Conservation (phyloP, 352 stramenopile genomes). For the Pythium sukuiense region DNA sequence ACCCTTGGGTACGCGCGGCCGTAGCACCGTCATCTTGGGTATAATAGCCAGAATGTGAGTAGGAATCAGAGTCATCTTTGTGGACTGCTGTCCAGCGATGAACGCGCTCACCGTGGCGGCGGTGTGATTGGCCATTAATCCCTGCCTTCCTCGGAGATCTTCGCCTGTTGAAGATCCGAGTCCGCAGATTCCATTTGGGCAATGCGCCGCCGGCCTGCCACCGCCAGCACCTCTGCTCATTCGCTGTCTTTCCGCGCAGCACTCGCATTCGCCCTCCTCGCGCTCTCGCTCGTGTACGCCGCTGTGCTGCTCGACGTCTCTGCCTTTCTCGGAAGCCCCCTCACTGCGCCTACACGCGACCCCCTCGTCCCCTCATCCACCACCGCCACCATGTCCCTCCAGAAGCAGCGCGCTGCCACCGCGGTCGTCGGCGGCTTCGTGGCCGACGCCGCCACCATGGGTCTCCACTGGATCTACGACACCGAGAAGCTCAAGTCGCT, state of each 20-base stretch:
- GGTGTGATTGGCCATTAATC: slow-evolving; percentile 19
- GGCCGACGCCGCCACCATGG: slow-evolving; percentile 65
- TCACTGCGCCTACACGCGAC: neutral
- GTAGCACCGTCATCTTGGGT: slow-evolving; percentile 13
- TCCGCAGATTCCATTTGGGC: neutral
- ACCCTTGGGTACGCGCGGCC: slow-evolving; percentile 15
- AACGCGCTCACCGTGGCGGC: no score
- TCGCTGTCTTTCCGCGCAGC: slow-evolving; percentile 21
- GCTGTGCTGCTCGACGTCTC: slow-evolving; percentile 5
- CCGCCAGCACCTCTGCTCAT: slow-evolving; percentile 2
- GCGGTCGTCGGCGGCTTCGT: slow-evolving; percentile 58
- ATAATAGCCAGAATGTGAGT: no score
- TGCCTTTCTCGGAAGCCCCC: neutral
- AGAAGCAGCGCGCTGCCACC: slow-evolving; percentile 46
- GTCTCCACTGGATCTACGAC: slow-evolving; percentile 81
- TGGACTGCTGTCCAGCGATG: no score
- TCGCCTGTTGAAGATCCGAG: neutral
- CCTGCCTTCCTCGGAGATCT: neutral
- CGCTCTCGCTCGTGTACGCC: slow-evolving; percentile 13
- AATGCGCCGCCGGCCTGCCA: neutral
- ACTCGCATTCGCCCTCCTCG: slow-evolving; percentile 15
- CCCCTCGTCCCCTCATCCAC: neutral
- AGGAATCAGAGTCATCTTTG: no score
- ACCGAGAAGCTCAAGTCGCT: slow-evolving; percentile 43
- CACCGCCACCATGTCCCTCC: slow-evolving; percentile 23